Conservation (phyloP, 2,329 filamentous ascomycete species). For the Cladophialophora exuberans region DNA sequence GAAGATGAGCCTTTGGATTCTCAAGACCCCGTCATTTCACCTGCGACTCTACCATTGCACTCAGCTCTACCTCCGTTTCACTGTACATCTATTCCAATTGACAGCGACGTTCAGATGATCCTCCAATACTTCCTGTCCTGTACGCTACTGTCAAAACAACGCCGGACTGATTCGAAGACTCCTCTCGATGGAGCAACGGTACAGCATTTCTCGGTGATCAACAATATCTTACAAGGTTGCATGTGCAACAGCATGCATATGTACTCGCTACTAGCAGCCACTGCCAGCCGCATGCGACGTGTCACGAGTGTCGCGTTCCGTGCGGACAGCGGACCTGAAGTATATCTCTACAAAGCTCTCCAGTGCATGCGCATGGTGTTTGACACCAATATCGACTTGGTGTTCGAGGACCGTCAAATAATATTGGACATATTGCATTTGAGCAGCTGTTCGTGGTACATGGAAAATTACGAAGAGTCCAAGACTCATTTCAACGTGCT, state of each 20-base stretch:
- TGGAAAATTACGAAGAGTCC: constrained; percentile 23
- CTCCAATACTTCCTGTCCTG: constrained; percentile 22
- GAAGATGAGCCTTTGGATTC: neutral
- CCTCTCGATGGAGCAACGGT: neutral
- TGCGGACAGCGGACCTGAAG: constrained; percentile 22
- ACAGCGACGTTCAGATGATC: constrained; percentile 11
- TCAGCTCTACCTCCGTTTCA: constrained; percentile 5
- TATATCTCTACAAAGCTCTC: constrained; percentile 25
- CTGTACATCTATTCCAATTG: constrained; percentile 3
- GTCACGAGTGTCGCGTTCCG: constrained; percentile 14
- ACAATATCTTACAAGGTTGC: constrained; percentile 20
- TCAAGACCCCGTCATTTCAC: neutral
- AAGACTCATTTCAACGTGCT: constrained; percentile 25
- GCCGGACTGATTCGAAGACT: neutral
- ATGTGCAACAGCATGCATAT: constrained; percentile 17
- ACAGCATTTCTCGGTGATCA: constrained; percentile 17
- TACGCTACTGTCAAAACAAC: constrained; percentile 12
- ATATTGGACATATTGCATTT: constrained; percentile 27
- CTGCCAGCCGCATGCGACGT: constrained; percentile 19
- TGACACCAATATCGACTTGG: constrained; percentile 3
- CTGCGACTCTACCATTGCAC: neutral
- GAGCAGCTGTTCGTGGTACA: constrained; percentile 25
- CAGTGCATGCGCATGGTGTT: constrained; percentile 21
- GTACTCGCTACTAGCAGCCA: constrained; percentile 22
- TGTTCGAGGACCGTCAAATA: constrained; percentile 18